Conservation (phyloP, 208 protist genomes). For the Trichomonas vaginalis region DNA sequence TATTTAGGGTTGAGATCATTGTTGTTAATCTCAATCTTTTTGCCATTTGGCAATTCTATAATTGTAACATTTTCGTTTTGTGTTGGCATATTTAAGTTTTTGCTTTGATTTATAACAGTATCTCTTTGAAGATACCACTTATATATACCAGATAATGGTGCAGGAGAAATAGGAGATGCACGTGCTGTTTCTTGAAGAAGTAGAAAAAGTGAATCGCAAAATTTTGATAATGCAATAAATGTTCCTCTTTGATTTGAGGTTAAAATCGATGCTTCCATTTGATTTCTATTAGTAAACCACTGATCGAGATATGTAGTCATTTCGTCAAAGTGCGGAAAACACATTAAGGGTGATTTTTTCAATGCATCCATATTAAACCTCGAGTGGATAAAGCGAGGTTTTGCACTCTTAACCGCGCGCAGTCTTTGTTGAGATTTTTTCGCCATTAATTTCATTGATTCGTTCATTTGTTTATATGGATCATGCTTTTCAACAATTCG, state of each 20-base stretch:
- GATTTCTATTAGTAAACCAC: not conserved
- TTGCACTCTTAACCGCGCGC: not conserved
- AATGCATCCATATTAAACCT: not conserved
- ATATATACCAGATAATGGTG: not conserved
- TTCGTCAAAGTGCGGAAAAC: not conserved
- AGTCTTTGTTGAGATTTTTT: not conserved
- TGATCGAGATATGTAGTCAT: not conserved
- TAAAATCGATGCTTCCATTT: not conserved
- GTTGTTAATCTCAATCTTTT: not conserved
- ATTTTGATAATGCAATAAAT: not conserved
- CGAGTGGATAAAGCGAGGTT: not conserved
- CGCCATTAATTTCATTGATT: not conserved
- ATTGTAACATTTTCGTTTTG: not conserved
- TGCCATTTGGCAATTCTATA: not conserved
- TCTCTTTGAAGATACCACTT: not conserved
- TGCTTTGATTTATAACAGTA: not conserved
- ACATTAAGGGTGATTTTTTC: not conserved
- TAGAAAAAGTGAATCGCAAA: not conserved
- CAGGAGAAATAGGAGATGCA: not conserved
- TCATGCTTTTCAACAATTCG: not conserved
- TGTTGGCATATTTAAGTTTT: not conserved
- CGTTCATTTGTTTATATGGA: not conserved
- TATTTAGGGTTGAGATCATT: not conserved
- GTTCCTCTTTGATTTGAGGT: not conserved
- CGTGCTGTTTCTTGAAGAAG: not conserved